Evolutionary conservation across 1,284 basidiomycete species (phyloP).

Genomic region (Sanghuangporus weigelae): DNA sequence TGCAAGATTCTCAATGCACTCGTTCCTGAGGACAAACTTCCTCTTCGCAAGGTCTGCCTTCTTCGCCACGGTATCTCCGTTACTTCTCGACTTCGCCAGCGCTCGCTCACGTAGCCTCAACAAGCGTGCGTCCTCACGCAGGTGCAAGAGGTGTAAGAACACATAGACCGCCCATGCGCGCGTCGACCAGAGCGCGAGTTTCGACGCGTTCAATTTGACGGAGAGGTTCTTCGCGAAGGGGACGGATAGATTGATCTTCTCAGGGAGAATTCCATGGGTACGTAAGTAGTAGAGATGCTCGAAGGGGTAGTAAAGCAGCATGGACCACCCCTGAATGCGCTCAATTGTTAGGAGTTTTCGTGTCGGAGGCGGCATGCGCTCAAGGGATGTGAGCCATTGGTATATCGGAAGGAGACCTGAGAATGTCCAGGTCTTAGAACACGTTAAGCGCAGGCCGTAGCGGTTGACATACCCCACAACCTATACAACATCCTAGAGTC

Average conservation of each 20-base stretch:
- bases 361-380: slow-evolving; percentile 63
- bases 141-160: slow-evolving; percentile 64
- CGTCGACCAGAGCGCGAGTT: slow-evolving; percentile 60
- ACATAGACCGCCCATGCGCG: slow-evolving; percentile 77
- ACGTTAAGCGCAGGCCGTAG: not conserved
- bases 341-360: slow-evolving; percentile 68
- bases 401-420: slow-evolving; percentile 70
- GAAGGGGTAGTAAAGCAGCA: slow-evolving; percentile 78
- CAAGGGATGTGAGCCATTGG: slow-evolving; percentile 71
- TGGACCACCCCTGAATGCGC: slow-evolving; percentile 77
- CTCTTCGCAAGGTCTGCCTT: slow-evolving; percentile 51
- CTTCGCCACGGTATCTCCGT: slow-evolving; percentile 41
- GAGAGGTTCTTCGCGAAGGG: slow-evolving; percentile 28
- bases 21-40: slow-evolving; percentile 70
- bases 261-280: slow-evolving; percentile 57
- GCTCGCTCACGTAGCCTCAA: slow-evolving; percentile 48
- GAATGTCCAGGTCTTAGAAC: not conserved
- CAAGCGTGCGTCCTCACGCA: slow-evolving; percentile 60
- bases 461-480: slow-evolving; percentile 58
- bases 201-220: slow-evolving; percentile 41
- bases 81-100: slow-evolving; percentile 49
- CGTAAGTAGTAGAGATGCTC: slow-evolving; percentile 74
- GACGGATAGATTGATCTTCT: slow-evolving; percentile 39
- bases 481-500: slow-evolving; percentile 70
- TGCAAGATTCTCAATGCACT: slow-evolving; percentile 67